Base-by-base conservation (phyloP, 106 monocot species). In the Posidonia australis region DNA sequence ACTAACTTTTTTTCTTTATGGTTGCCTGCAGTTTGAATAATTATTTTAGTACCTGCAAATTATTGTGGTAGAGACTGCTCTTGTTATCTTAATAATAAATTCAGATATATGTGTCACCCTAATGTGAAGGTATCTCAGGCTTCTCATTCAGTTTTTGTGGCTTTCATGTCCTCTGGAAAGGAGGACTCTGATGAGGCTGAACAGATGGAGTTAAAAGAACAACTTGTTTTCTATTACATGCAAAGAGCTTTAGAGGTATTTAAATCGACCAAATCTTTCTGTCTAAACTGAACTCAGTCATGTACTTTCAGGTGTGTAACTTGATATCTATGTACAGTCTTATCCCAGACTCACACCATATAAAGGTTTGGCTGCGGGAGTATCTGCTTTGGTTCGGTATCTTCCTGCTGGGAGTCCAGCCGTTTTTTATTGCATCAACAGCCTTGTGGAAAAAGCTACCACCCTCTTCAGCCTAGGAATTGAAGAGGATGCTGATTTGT, bases 341-440 rank as follows among this genome's bases (percentile, higher is more conserved):
- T 96, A 84, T 72, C 96, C 96, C 46, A 72, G 64, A 56, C 52
- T 80, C 30, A 96, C 90, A 17, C 84, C 87, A 49, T 90, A 87
- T 71, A 90, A 96, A 75, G 96, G 90, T 44, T 54, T 96, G 59
- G 87, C 84, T 67, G 84, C 96, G 74, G 96, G 96, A 66, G 82
- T 96, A 66, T 82, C 67, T 69, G 84, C 87, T 67, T 53, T 96
- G 60, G 90, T 82, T 53, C 72, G 87, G 14, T 78, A 90, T 84
- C 80, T 96, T 74, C 96, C 86, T 54, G 82, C 96, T 62, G 96
- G 96, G 23, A 84, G 90, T 74, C 90, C 96, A 19, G 84, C 90
- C 43, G 77, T 81, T 66, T 87, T 90, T 77, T 86, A 77, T 71
- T 90, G 82, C 78, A 62, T 84, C 43, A 74, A 83, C 63, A 80